Evolutionary conservation across 139 green algal species (phyloP), one percentile per base, ranked within the genome.

Genomic region (Dunaliella primolecta): DNA sequence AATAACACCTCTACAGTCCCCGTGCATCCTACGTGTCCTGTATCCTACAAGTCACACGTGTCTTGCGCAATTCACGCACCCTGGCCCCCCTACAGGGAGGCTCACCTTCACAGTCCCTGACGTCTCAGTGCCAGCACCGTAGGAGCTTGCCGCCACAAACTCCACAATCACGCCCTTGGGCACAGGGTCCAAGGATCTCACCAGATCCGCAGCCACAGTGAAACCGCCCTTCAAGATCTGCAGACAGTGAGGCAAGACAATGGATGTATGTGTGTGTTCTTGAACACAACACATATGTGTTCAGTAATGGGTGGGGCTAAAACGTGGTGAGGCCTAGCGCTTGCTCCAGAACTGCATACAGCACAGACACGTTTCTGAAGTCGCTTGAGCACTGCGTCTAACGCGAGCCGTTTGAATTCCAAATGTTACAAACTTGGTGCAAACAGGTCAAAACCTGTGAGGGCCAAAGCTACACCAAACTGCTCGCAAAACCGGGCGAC

Each of bases 61-160:
- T n/a, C n/a, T n/a, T n/a, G n/a, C n/a, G n/a, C n/a, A n/a, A n/a
- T n/a, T n/a, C n/a, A 77, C 20, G 70, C 11, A 77, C 11, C 2
- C 70, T 35, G 70, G 27, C 30, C 27, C 2, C 11, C 3, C n/a
- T n/a, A n/a, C n/a, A n/a, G n/a, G n/a, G n/a, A n/a, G n/a, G n/a
- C 23, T 1, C 56, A 84, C 80, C 55, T 77, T 37, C 34, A 84
- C 80, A 33, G 30, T 56, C 3, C 84, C 84, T 29, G 78, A 82
- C 11, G 84, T 87, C 78, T 87, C 84, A 1, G 79, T 84, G 56
- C 84, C 84, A 33, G 84, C 78, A 3, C 84, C 84, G 30, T 87
- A 87, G 0, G 55, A 82, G 38, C 83, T 77, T 1, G 78, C 78
- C 35, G 11, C 64, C 30, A 87, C 35, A 77, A 87, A 87, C 79